phyloP scores from a whole-genome alignment of 305 asterid species.

The Striga hermonthica region DNA sequence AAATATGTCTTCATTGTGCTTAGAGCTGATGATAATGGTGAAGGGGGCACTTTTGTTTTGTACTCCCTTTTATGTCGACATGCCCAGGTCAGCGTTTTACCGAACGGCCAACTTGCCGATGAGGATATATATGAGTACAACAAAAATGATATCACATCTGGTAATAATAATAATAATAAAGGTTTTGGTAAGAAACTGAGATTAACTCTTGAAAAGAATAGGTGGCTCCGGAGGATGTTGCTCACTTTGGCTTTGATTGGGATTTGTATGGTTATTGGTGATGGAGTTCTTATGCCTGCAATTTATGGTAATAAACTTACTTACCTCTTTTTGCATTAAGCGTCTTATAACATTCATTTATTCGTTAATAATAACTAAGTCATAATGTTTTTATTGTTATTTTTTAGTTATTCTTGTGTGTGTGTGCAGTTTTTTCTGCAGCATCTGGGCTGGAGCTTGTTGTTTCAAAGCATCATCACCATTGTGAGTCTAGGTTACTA shows the following conservation, averaged over 20 bases:
- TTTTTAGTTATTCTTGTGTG: conserved; percentile 30
- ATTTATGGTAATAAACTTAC: conserved; percentile 53
- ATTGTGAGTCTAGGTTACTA: conserved; percentile 48
- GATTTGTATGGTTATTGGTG: conserved; percentile 93
- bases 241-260: conserved; percentile 74
- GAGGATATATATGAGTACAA: conserved; percentile 74
- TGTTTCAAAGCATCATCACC: conserved; percentile 70
- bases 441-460: conserved; percentile 91
- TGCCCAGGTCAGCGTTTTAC: conserved; percentile 67
- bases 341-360: neutral
- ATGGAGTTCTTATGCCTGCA: conserved; percentile 90
- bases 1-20: conserved; percentile 41
- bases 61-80: conserved; percentile 79
- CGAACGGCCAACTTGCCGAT: conserved; percentile 79
- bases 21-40: conserved; percentile 89
- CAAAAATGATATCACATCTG: conserved; percentile 51
- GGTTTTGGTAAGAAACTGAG: conserved; percentile 59
- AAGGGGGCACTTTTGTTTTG: conserved; percentile 89
- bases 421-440: conserved; percentile 75
- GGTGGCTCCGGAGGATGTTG: conserved; percentile 51
- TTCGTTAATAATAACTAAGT: neutral
- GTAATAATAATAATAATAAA: conserved; percentile 19
- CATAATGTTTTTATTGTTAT: conserved; percentile 19
- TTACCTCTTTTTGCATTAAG: neutral
- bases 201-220: conserved; percentile 61